Percentiles rank a stretch among this genome's conserved stretches.
These are phyloP conservation scores for Gelatoporia subvermispora DNA, from an alignment of 768 basidiomycete genomes.

Conservation along the genomic window DNA sequence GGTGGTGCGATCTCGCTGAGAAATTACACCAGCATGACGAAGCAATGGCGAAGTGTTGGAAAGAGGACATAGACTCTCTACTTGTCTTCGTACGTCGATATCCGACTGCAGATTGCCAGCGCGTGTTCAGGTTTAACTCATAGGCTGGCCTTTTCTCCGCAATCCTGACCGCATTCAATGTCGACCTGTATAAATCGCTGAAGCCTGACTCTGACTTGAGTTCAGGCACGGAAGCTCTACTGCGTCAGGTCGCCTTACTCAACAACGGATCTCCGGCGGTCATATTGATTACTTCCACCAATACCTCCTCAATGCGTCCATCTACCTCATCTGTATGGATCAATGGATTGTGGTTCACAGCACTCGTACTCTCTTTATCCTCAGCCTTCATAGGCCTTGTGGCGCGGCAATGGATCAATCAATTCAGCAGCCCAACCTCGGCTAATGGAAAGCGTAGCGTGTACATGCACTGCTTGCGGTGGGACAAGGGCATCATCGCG, in stretches of 20 bases:
- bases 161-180: conserved; percentile 20
- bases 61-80: conserved; percentile 20
- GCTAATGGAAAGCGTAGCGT: neutral
- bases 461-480: conserved; percentile 12
- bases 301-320: neutral
- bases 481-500: conserved; percentile 6
- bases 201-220: conserved; percentile 5
- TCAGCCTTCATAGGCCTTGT: conserved; percentile 22
- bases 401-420: conserved; percentile 25
- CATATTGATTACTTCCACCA: conserved; percentile 6
- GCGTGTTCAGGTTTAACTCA: neutral
- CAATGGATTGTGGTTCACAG: conserved; percentile 22
- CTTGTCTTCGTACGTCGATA: conserved; percentile 18
- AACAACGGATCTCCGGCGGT: conserved; percentile 2
- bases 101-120: too few relatives aligned
- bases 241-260: conserved; percentile 7
- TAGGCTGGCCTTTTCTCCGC: conserved; percentile 24
- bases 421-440: neutral
- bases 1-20: too few relatives aligned
- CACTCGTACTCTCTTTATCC: conserved; percentile 20
- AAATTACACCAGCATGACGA: neutral
- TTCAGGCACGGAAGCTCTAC: neutral
- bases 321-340: conserved; percentile 6
- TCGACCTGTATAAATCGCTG: conserved; percentile 15
- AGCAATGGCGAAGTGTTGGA: conserved; percentile 11